A percentile compares a stretch with the other conserved stretches of the same genome.
These are phyloP conservation scores for Tolypocladium pustulatum DNA, from an alignment of 2,329 filamentous ascomycete species.

Conservation along the genomic window DNA sequence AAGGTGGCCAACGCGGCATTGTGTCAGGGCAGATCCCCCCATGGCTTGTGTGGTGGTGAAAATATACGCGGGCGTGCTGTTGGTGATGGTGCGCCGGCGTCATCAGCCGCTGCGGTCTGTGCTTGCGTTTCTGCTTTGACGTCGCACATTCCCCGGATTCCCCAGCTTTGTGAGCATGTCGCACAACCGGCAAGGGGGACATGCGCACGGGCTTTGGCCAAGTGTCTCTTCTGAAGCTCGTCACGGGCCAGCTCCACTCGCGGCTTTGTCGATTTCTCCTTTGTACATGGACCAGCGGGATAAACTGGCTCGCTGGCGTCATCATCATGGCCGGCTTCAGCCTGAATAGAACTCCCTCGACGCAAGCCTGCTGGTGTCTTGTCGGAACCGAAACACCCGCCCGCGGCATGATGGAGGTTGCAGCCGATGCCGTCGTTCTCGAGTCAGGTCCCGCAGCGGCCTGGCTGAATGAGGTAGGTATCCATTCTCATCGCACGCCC, in stretches of 20 bases:
- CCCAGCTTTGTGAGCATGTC: neutral
- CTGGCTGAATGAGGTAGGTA: neutral
- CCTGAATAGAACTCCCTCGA: neutral
- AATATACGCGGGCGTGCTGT: no score
- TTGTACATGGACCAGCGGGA: no score
- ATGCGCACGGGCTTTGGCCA: neutral
- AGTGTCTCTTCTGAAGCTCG: neutral
- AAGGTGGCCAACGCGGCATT: neutral
- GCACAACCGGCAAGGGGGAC: neutral
- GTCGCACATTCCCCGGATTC: neutral
- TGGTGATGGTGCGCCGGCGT: no score
- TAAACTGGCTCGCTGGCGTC: no score
- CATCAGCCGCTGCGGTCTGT: no score
- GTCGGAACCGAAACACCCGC: neutral
- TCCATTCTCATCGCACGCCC: no score
- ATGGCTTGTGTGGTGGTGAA: neutral
- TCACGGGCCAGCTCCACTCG: neutral
- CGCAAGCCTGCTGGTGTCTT: neutral
- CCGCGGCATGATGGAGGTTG: no score
- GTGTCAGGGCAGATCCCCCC: neutral
- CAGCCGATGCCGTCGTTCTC: neutral
- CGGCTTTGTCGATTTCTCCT: no score
- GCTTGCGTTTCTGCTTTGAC: no score
- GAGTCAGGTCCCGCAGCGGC: neutral
- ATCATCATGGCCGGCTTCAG: no score